Base-by-base conservation (phyloP, 495 filamentous ascomycete species). In the Chaetomium fimeti region DNA sequence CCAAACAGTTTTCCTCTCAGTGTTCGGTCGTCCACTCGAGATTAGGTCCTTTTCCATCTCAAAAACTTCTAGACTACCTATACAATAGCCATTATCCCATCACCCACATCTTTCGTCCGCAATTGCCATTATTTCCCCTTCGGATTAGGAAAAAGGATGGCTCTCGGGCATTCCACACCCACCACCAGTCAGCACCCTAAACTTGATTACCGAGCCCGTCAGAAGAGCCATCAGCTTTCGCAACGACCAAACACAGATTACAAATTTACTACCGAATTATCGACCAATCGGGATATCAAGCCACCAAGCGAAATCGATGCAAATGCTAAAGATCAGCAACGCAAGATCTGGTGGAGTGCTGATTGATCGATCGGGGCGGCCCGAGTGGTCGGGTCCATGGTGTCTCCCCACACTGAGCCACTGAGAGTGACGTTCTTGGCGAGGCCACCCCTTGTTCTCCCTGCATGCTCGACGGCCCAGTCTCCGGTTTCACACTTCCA, bases 381-480 rank as follows among this genome's bases (percentile, higher is more conserved):
- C 40, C 40, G 40, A 43, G 40, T 18, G 40, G 40, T 43, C 15
- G 40, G 40, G 40, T 43, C 40, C 40, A 18, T 13, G 40, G 40
- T 15, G 1, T 18, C 1, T 3, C 40, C 40, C 40, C 13, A 11
- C 40, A 43, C 40, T 36, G 3, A 36, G 32, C 1, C 1, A 36
- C 29, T 32, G 3, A n/a, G 29, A 32, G 29, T 43, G n/a, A n/a
- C n/a, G 4, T 18, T 43, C 40, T 43, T 43, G 40, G 40, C 40
- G 40, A 18, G 40, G 40, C 40, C 32, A 4, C 32, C 32, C 32
- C 29, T 42, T 40, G 59, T 40, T 16, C 16, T 7, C 42, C 24
- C 40, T 64, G 54, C 61, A 57, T 40, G 55, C 40, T 43, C 53
- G 51, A 54, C 40, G 29, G 29, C 53, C n/a, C 52, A 49, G 42